phyloP scores from a whole-genome alignment of 257 asterid species.

The Jacaranda copaia region DNA sequence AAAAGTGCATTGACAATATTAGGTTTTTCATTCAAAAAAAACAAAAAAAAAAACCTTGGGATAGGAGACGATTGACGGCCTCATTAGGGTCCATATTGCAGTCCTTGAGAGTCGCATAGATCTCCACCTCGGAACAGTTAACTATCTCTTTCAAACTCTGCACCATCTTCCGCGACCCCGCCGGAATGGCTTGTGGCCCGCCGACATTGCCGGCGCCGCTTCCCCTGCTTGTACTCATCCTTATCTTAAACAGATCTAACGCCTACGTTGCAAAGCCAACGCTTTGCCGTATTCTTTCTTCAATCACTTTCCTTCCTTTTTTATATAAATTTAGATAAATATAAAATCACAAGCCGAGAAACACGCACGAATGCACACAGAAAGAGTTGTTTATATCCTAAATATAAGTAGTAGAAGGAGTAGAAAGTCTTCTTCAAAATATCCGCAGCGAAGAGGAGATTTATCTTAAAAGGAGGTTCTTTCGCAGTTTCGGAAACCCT shows the following conservation, averaged over 20 bases:
- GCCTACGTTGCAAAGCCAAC: conserved; percentile 38
- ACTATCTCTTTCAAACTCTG: conserved; percentile 95
- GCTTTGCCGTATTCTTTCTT: conserved; percentile 37
- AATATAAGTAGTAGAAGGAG: conserved; percentile 15
- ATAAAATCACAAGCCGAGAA: conserved; percentile 14
- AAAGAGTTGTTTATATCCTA: conserved; percentile 1
- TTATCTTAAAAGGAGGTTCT: conserved; percentile 9
- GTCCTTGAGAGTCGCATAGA: conserved; percentile 93
- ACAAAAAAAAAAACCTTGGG: conserved; percentile 74
- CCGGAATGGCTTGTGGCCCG: conserved; percentile 67
- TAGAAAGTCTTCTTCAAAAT: background rate
- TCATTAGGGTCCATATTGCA: conserved; percentile 99
- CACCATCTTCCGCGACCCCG: conserved; percentile 81
- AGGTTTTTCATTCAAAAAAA: conserved; percentile 13
- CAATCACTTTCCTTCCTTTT: conserved; percentile 30
- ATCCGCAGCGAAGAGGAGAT: conserved; percentile 39
- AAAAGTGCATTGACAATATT: background rate
- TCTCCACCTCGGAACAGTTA: conserved; percentile 84
- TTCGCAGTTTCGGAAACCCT: conserved; percentile 47
- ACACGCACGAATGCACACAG: conserved; percentile 30
- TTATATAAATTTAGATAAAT: background rate
- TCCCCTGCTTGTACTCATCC: conserved; percentile 60
- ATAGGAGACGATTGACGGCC: conserved; percentile 83
- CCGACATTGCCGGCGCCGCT: conserved; percentile 53
- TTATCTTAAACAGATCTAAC: conserved; percentile 51